Evolutionary conservation across 441 rosid species (phyloP), one percentile per base, ranked within the genome.

Genomic region (Capsella rubella): DNA sequence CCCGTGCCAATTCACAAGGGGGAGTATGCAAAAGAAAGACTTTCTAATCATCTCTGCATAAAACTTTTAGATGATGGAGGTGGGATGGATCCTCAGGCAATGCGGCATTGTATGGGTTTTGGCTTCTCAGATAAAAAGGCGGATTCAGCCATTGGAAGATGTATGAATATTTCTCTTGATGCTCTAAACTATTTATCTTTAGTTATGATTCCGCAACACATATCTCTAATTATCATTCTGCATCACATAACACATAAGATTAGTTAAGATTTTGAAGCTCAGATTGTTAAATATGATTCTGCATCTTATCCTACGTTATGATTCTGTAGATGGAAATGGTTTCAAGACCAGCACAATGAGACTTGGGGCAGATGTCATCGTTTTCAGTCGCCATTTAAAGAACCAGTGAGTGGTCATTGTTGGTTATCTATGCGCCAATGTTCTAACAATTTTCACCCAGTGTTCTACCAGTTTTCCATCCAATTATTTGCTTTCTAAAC

Each of bases 281-380:
- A 37, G 11, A 29, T 74, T 81, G 51, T 79, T 68, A 49, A 52
- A 1, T 28, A 18, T 62, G 67, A 42, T 61, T 69, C 45, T 37
- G 14, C 40, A 29, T 63, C 51, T 76, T 55, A 12, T 56, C 63
- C 66, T 66, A 60, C 64, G 47, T 75, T 80, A 34, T 84, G 76
- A 56, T 65, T 65, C 81, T 85, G 59, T 86, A 95, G 99, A 95
- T 87, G 99, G 98, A 40, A 95, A 95, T 82, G 98, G 99, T 75
- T 95, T 92, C 86, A 95, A 95, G 89, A 95, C 99, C 18, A 90
- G 99, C 86, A 84, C 98, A 64, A 93, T 93, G 98, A 87, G 99
- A 81, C 97, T 95, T 68, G 98, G 99, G 67, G 96, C 94, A 64
- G 98, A 92, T 79, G 99, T 87, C 58, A 83, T 95, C 42, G 97